Evolutionary conservation across 345 rosid genomes (phyloP).

Genomic region (Nephelium lappaceum): DNA sequence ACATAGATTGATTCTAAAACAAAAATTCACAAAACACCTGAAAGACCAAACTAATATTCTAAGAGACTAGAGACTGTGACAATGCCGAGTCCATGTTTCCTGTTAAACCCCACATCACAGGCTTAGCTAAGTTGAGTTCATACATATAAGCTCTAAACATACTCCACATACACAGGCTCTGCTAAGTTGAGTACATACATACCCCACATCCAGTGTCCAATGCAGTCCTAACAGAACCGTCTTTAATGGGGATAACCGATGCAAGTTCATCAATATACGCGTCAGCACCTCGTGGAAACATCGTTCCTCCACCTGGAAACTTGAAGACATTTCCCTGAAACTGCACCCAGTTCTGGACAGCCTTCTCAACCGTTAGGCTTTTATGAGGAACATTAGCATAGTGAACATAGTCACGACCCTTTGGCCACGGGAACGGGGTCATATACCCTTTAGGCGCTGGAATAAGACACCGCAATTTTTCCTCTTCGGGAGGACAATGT

Average conservation of each 20-base stretch:
- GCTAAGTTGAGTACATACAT: conserved; percentile 21
- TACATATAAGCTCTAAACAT: neutral
- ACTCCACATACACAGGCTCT: neutral
- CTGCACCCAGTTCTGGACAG: conserved; percentile 92
- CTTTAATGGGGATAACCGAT: conserved; percentile 80
- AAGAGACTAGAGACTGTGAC: neutral
- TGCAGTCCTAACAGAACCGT: conserved; percentile 91
- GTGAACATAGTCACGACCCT: conserved; percentile 86
- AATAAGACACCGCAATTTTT: conserved; percentile 79
- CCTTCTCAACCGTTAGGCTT: conserved; percentile 86
- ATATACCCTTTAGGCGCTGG: conserved; percentile 94
- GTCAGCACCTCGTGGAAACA: conserved; percentile 99
- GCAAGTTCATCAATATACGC: conserved; percentile 91
- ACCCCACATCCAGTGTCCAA: conserved; percentile 98
- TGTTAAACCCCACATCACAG: neutral
- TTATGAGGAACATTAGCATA: conserved; percentile 95
- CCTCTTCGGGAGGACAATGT: conserved; percentile 86
- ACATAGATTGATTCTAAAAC: neutral
- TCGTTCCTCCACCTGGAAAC: conserved; percentile 99
- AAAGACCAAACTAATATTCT: neutral
- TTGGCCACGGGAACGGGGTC: conserved; percentile 97
- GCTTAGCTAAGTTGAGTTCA: too few species aligned
- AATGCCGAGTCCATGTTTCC: neutral
- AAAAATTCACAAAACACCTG: neutral
- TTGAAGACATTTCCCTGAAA: conserved; percentile 86